Conservation (phyloP, 2,329 filamentous ascomycete genomes). For the Fusarium sp. region DNA sequence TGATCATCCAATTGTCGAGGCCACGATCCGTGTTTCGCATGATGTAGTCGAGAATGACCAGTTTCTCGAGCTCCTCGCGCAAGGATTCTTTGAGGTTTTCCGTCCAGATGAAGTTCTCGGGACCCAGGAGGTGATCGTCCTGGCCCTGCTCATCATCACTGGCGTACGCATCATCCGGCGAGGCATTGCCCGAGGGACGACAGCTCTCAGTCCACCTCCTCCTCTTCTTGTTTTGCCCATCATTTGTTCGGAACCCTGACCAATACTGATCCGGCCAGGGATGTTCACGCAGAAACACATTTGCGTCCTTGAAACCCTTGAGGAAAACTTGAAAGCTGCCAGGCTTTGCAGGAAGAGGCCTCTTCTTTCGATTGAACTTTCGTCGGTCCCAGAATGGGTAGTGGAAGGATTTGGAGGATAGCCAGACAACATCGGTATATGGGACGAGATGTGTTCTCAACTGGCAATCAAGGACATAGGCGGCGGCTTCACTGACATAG, state of each 20-base stretch:
- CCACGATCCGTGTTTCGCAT: conserved; percentile 99
- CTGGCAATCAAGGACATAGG: conserved; percentile 91
- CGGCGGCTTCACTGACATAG: conserved; percentile 96
- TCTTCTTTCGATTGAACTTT: conserved; percentile 86
- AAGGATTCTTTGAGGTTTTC: conserved; percentile 88
- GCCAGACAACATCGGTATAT: conserved; percentile 91
- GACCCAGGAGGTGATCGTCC: conserved; percentile 61
- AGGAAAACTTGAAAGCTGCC: conserved; percentile 98
- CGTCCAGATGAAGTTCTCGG: conserved; percentile 80
- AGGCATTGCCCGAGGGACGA: conserved; percentile 63
- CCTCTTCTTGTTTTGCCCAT: conserved; percentile 69
- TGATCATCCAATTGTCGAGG: conserved; percentile 99
- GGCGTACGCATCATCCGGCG: conserved; percentile 69
- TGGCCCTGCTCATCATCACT: conserved; percentile 64
- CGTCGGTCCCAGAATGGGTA: conserved; percentile 98
- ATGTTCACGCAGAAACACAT: conserved; percentile 90
- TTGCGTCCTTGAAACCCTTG: conserved; percentile 96
- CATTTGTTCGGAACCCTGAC: conserved; percentile 72
- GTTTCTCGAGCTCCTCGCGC: conserved; percentile 91
- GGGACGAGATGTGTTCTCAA: conserved; percentile 91
- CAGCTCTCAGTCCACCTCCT: conserved; percentile 79
- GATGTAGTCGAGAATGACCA: conserved; percentile 97
- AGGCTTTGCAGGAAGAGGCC: conserved; percentile 83
- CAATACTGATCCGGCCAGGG: conserved; percentile 94
- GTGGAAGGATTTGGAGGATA: conserved; percentile 96